These are phyloP conservation scores for Tricharina praecox DNA, from an alignment of 495 filamentous ascomycete genomes.

Conservation along the genomic window DNA sequence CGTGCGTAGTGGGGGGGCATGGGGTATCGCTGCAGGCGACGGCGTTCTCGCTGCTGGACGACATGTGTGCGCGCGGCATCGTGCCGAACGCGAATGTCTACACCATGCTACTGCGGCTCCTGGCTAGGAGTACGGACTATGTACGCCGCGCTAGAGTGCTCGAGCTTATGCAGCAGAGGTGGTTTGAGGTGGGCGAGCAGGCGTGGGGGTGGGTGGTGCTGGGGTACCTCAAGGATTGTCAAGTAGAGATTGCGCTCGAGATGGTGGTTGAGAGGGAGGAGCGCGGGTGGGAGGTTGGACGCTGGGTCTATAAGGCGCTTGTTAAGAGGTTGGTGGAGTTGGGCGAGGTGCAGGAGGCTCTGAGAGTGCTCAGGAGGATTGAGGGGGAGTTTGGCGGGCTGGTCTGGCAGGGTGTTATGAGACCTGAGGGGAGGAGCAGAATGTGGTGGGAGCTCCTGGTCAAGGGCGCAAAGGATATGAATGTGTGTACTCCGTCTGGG, in stretches of 20 bases:
- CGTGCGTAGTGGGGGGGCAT: constrained; percentile 13
- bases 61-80: constrained; percentile 49
- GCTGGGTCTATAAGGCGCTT: constrained; percentile 26
- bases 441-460: constrained; percentile 48
- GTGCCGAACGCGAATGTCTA: constrained; percentile 46
- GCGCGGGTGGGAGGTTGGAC: neutral
- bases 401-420: constrained; percentile 25
- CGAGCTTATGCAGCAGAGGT: constrained; percentile 48
- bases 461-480: constrained; percentile 38
- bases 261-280: constrained; percentile 23
- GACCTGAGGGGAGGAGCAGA: constrained; percentile 35
- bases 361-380: constrained; percentile 42
- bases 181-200: constrained; percentile 46
- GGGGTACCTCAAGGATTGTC: constrained; percentile 60
- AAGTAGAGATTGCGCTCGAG: constrained; percentile 66
- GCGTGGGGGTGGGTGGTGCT: constrained; percentile 52
- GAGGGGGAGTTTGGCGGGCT: constrained; percentile 27
- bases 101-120: constrained; percentile 47
- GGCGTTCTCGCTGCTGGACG: constrained; percentile 43
- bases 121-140: constrained; percentile 70
- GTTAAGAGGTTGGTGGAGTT: constrained; percentile 49
- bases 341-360: constrained; percentile 59
- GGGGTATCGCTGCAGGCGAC: constrained; percentile 41
- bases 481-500: constrained; percentile 27
- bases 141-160: constrained; percentile 54